Evolutionary conservation across 176 grass and related monocot genomes (phyloP).

Genomic region (Oryza glaberrima): DNA sequence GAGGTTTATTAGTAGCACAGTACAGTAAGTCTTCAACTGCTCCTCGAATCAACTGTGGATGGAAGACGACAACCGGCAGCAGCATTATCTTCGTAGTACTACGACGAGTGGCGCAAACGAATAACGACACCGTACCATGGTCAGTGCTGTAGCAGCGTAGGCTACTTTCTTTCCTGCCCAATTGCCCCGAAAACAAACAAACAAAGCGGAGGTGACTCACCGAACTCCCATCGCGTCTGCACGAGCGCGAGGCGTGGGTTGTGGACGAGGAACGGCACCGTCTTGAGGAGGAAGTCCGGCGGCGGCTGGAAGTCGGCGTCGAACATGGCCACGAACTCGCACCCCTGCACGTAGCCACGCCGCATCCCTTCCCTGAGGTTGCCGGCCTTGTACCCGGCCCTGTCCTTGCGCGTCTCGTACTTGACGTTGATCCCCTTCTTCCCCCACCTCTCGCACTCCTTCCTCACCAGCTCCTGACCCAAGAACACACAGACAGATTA

Average conservation of each 20-base stretch:
- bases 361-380: constrained; percentile 74
- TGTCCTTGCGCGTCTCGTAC: constrained; percentile 65
- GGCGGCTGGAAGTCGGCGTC: constrained; percentile 87
- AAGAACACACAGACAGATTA: background rate
- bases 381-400: constrained; percentile 78
- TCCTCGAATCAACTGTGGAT: background rate
- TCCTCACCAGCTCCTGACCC: constrained; percentile 65
- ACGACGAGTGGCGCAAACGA: no score
- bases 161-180: background rate
- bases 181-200: background rate
- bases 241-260: constrained; percentile 69
- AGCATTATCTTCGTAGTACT: background rate
- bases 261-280: constrained; percentile 71
- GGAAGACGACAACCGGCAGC: background rate
- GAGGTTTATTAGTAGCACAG: background rate
- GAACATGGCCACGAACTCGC: constrained; percentile 81
- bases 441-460: constrained; percentile 62
- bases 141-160: background rate
- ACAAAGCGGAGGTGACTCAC: constrained; percentile 19
- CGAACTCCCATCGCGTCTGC: constrained; percentile 82
- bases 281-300: constrained; percentile 68
- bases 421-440: constrained; percentile 60
- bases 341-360: constrained; percentile 52
- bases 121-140: background rate
- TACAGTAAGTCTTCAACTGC: background rate